Evolutionary conservation across 2,329 filamentous ascomycete species (phyloP), one percentile per base, ranked within the genome.

Genomic region (Elsinoe batatas): DNA sequence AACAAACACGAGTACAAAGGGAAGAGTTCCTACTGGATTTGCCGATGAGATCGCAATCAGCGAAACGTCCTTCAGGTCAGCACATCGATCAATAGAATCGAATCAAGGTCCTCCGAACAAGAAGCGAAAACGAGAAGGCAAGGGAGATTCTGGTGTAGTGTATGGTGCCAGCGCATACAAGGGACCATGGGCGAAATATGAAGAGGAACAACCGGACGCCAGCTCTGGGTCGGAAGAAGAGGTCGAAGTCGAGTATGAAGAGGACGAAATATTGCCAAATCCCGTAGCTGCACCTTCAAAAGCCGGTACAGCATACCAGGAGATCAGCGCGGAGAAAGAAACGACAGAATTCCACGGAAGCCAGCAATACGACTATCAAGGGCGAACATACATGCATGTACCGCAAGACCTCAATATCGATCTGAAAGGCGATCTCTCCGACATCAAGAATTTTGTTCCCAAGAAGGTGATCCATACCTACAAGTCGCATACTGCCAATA

Each of bases 381-480:
- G 93, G 47, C 79, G 93, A 61, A 95, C 91, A 33, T 98, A 95
- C 69, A 96, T 98, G 91, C 93, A 98, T 71, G 79, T 97, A 44
- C 93, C 93, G 3, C 90, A 89, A 69, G 91, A 95, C 68, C 74
- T 95, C 71, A 88, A 89, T 66, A 76, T 95, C 68, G 87, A 95
- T 67, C 76, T 98, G 63, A 80, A 79, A 61, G 94, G 93, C 72
- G 89, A 94, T 58, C 70, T 78, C 43, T 88, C 87, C 64, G 90
- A 84, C 65, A 71, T 81, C 67, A 91, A 91, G 67, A 97, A 95
- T 70, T 98, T 83, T 68, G 88, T 94, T 57, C 93, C 93, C 36
- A 97, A 95, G 78, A 97, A 95, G 74, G 78, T 93, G 63, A 78
- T 97, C 46, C 86, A 95, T 68, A 87, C 87, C 26, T 98, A 88